Conservation (phyloP, 2,329 filamentous ascomycete species). For the Acrocalymma vagum region DNA sequence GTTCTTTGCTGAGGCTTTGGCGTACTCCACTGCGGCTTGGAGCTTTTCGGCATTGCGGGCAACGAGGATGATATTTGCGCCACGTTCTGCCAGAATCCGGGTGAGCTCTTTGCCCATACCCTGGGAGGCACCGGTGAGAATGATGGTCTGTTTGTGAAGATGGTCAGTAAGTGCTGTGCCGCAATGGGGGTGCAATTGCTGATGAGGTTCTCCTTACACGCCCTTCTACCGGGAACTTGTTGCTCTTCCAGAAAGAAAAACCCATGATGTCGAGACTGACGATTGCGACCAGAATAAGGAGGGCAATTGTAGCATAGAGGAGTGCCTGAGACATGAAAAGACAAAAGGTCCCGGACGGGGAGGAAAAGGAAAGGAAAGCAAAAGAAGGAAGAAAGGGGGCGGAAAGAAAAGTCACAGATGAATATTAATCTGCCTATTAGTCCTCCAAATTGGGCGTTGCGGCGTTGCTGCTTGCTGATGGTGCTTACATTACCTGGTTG, state of each 20-base stretch:
- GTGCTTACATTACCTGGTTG: too few species aligned
- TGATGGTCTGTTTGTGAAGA: slow-evolving; percentile 74
- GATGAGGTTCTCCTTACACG: slow-evolving; percentile 77
- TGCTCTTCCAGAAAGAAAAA: slow-evolving; percentile 67
- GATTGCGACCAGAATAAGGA: slow-evolving; percentile 46
- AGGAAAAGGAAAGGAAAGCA: slow-evolving; percentile 2
- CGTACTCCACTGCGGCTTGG: slow-evolving; percentile 70
- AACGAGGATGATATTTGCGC: slow-evolving; percentile 86
- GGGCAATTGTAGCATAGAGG: slow-evolving; percentile 42
- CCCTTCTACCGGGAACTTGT: slow-evolving; percentile 85
- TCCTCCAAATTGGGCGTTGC: too few species aligned
- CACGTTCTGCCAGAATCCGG: slow-evolving; percentile 78
- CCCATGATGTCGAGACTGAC: slow-evolving; percentile 67
- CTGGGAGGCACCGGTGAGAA: slow-evolving; percentile 91
- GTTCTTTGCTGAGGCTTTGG: slow-evolving; percentile 73
- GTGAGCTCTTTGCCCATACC: slow-evolving; percentile 86
- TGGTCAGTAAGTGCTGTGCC: slow-evolving; percentile 1
- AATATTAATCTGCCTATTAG: slow-evolving; percentile 1
- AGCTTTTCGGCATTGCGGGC: slow-evolving; percentile 81
- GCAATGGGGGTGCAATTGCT: not conserved
- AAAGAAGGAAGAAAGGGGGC: too few species aligned
- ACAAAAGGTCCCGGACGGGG: slow-evolving; percentile 33
- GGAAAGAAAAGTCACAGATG: not conserved
- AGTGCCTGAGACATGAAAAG: slow-evolving; percentile 46
- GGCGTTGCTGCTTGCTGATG: too few species aligned